Evolutionary conservation across 2,329 filamentous ascomycete genomes (phyloP).

Genomic region (Aureobasidium sp.): DNA sequence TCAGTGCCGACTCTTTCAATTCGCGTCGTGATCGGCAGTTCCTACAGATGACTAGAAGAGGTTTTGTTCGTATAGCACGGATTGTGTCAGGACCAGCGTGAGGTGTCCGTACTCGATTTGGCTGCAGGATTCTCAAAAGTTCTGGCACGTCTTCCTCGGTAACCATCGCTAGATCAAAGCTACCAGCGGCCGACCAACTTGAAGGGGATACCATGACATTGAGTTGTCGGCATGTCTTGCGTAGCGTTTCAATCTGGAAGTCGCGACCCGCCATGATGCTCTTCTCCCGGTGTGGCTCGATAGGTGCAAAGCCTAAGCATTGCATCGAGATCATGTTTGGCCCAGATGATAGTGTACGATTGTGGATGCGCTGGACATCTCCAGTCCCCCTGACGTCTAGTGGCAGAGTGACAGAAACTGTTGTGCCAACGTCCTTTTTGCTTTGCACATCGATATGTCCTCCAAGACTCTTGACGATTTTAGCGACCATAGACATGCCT

Average conservation of each 20-base stretch:
- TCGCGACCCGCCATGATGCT: not conserved
- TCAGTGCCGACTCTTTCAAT: conserved; percentile 1
- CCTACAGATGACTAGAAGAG: conserved; percentile 18
- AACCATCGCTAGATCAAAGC: not conserved
- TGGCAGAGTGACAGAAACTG: conserved; percentile 2
- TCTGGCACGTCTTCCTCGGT: not conserved
- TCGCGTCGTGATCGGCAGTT: conserved; percentile 7
- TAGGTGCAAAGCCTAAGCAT: not conserved
- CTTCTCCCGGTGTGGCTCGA: too few species aligned
- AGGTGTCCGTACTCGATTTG: not conserved
- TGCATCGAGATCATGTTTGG: not conserved
- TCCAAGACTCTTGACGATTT: conserved; percentile 31
- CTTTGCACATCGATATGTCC: conserved; percentile 47
- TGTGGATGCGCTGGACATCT: not conserved
- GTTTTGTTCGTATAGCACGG: conserved; percentile 1
- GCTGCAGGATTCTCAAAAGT: not conserved
- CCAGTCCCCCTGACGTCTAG: not conserved
- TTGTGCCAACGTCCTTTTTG: not conserved
- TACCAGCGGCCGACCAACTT: not conserved
- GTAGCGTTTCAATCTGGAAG: not conserved
- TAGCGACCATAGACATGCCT: conserved; percentile 36
- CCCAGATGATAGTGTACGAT: not conserved
- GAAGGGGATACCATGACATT: not conserved
- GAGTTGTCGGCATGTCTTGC: not conserved
- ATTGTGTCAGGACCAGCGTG: not conserved